Percentiles rank a stretch among this genome's conserved stretches.
Evolutionary conservation across 169 alveolate species (phyloP).

Genomic region (Eimeria tenella): DNA sequence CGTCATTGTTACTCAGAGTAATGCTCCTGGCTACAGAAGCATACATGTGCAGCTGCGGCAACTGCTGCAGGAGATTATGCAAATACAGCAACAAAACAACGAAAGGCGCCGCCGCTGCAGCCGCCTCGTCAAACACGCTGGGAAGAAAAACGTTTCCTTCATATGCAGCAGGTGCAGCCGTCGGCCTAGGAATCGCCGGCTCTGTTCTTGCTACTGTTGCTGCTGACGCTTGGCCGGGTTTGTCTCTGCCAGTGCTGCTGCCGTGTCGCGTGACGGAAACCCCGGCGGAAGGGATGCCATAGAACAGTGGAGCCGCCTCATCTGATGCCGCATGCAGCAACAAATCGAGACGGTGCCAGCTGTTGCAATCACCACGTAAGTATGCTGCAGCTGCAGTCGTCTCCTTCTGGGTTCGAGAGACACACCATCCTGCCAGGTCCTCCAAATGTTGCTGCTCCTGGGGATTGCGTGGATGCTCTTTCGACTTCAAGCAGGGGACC

Average conservation of each 20-base stretch:
- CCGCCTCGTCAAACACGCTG: slow-evolving; percentile 28
- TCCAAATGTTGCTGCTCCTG: slow-evolving; percentile 20
- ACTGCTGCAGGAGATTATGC: slow-evolving; percentile 59
- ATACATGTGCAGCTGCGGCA: slow-evolving; percentile 34
- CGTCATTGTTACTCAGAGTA: background rate
- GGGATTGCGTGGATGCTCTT: background rate
- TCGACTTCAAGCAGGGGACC: background rate
- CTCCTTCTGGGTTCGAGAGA: slow-evolving; percentile 35
- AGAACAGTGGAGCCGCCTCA: slow-evolving; percentile 72
- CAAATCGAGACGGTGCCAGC: slow-evolving; percentile 68
- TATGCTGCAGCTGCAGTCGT: slow-evolving; percentile 39
- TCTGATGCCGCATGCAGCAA: slow-evolving; percentile 65
- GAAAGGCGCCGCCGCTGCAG: slow-evolving; percentile 49
- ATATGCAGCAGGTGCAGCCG: slow-evolving; percentile 19
- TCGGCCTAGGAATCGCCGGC: slow-evolving; percentile 5
- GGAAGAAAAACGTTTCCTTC: slow-evolving; percentile 12
- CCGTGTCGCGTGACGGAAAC: slow-evolving; percentile 16
- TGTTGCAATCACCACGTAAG: slow-evolving; percentile 33
- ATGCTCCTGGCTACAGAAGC: slow-evolving; percentile 38
- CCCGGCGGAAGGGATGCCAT: slow-evolving; percentile 27
- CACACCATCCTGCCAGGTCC: slow-evolving; percentile 59
- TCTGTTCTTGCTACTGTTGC: background rate
- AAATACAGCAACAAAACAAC: slow-evolving; percentile 42
- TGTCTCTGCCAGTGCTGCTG: slow-evolving; percentile 7
- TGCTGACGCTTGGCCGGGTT: background rate